Conservation (phyloP, 2,329 filamentous ascomycete species). For the Calonectria pauciramosa region DNA sequence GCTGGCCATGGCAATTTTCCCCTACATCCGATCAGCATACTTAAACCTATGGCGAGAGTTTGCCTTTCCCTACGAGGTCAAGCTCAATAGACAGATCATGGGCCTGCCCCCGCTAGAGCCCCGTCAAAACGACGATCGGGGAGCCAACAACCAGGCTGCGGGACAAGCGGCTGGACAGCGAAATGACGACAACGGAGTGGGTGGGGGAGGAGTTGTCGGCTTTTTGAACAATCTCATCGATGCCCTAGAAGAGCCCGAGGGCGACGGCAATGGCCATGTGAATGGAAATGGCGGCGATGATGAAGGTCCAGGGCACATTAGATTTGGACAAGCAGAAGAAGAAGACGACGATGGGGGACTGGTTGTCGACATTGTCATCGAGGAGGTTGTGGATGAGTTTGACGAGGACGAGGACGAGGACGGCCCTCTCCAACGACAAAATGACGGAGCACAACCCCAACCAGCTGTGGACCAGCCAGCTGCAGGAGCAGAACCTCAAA, state of each 20-base stretch:
- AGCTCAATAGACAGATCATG: conserved; percentile 62
- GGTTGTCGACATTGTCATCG: conserved; percentile 52
- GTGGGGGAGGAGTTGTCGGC: conserved; percentile 49
- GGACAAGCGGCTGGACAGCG: conserved; percentile 36
- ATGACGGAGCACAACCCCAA: neutral
- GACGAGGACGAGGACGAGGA: conserved; percentile 54
- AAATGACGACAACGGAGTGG: conserved; percentile 34
- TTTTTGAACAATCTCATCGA: conserved; percentile 55
- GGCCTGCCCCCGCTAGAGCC: conserved; percentile 52
- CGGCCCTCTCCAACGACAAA: conserved; percentile 16
- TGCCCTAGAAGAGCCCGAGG: conserved; percentile 50
- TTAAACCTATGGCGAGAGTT: conserved; percentile 61
- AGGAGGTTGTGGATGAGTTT: conserved; percentile 51
- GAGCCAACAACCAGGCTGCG: conserved; percentile 27
- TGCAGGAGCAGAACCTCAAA: conserved; percentile 12
- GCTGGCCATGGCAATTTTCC: conserved; percentile 64
- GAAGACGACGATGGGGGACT: conserved; percentile 47
- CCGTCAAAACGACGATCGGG: conserved; percentile 32
- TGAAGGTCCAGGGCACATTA: conserved; percentile 30
- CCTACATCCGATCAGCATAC: conserved; percentile 61
- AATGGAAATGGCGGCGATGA: conserved; percentile 37
- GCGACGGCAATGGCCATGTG: conserved; percentile 49
- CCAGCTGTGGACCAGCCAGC: conserved; percentile 9
- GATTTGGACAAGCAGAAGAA: conserved; percentile 33
- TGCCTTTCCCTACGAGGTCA: conserved; percentile 61